Evolutionary conservation across 1,139 yeast genomes (phyloP).

Genomic region (Blastobotrys niveus): DNA sequence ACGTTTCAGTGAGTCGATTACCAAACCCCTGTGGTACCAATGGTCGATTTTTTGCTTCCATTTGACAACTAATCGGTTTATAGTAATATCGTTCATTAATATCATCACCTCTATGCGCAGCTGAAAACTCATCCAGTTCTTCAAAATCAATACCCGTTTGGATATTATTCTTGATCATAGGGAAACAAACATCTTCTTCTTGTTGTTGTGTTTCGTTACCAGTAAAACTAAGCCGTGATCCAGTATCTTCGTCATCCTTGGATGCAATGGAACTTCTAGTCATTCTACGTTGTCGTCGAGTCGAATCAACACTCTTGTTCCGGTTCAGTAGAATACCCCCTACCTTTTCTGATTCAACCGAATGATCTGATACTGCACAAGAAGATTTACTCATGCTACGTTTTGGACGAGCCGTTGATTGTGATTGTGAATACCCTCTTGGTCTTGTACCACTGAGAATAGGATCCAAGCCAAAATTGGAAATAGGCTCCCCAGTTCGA

Average conservation of each 20-base stretch:
- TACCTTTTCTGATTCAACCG: constrained; percentile 17
- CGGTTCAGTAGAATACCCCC: constrained; percentile 21
- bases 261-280: constrained; percentile 22
- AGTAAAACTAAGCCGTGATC: constrained; percentile 35
- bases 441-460: constrained; percentile 7
- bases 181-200: constrained; percentile 98
- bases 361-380: constrained; percentile 25
- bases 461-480: constrained; percentile 12
- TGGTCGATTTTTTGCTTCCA: constrained; percentile 16
- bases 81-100: constrained; percentile 10
- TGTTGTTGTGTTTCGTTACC: constrained; percentile 41
- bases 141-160: constrained; percentile 35
- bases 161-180: constrained; percentile 61
- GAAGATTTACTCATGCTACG: constrained; percentile 22
- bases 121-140: constrained; percentile 36
- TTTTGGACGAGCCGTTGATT: neutral
- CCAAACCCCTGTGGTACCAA: constrained; percentile 18
- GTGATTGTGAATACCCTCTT: neutral
- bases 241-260: constrained; percentile 19
- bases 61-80: constrained; percentile 13
- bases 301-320: neutral
- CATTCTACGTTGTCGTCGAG: constrained; percentile 19
- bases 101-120: constrained; percentile 20
- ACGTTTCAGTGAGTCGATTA: neutral
- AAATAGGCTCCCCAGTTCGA: constrained; percentile 8